Evolutionary conservation across 257 asterid species (phyloP), one percentile per base, ranked within the genome.

Genomic region (Lithospermum erythrorhizon): DNA sequence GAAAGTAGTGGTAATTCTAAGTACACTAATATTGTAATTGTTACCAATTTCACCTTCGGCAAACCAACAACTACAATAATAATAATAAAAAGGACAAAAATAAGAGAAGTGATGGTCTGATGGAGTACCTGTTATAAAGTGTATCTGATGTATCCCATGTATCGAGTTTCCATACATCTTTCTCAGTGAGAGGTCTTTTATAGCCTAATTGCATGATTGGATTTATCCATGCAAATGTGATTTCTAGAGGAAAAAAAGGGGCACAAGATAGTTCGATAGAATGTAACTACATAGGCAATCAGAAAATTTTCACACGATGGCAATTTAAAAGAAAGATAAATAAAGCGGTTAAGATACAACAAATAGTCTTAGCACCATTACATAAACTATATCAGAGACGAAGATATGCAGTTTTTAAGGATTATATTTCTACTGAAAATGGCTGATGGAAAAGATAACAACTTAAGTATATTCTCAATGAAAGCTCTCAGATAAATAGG

Each of bases 91-190:
- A 27, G 32, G 57, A 60, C 54, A 56, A 68, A 59, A 69, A 53
- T 4, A 1, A 27, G 5, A 9, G 47, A 25, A 70, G 52, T 23
- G 30, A 65, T 29, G 14, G 69, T 68, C 47, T 23, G 30, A 65
- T 29, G 14, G 69, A 77, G 41, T 41, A 87, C 96, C 72, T 85
- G 74, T 48, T 63, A 69, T 73, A 79, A 72, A 89, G 66, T 63
- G 82, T 84, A 68, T 89, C 88, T 0, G 90, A 75, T 73, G 68
- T 82, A 80, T 89, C 97, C 97, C 97, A 87, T 0, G 90, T 65
- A 64, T 87, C 97, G 74, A 89, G 74, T 76, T 79, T 80, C 97
- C 97, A 89, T 20, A 87, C 84, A 66, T 87, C 94, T 76, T 81
- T 87, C 59, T 81, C 94, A 0, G 87, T 82, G 62, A 89, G 81